These are phyloP conservation scores for Thielaviopsis ethacetica DNA, from an alignment of 2,329 filamentous ascomycete species.

Conservation along the genomic window DNA sequence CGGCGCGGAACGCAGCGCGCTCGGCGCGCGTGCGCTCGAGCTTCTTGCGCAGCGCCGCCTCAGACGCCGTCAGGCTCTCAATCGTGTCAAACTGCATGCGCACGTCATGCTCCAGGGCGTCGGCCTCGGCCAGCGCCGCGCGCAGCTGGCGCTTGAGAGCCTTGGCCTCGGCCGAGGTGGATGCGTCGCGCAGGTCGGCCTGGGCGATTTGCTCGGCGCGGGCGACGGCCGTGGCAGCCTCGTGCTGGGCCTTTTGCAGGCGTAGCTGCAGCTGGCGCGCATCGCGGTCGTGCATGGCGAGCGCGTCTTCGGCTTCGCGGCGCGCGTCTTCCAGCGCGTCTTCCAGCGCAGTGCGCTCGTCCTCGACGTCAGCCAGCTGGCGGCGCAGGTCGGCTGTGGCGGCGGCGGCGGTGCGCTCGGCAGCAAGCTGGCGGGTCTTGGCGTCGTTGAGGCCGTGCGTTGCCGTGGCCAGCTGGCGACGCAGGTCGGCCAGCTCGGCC, in stretches of 20 bases:
- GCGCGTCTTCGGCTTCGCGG: conserved; percentile 31
- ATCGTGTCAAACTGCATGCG: conserved; percentile 52
- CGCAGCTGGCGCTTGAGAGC: conserved; percentile 45
- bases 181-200: conserved; percentile 19
- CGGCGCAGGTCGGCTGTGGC: conserved; percentile 31
- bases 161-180: conserved; percentile 36
- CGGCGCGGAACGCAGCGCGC: conserved; percentile 37
- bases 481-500: conserved; percentile 41
- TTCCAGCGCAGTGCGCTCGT: conserved; percentile 41
- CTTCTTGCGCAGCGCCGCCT: conserved; percentile 46
- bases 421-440: conserved; percentile 31
- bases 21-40: conserved; percentile 55
- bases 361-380: conserved; percentile 40
- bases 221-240: conserved; percentile 24
- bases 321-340: conserved; percentile 40
- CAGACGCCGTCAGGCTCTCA: conserved; percentile 36
- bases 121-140: conserved; percentile 44
- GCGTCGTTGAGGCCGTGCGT: conserved; percentile 43
- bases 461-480: conserved; percentile 42
- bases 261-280: conserved; percentile 30
- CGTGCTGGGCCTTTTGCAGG: conserved; percentile 33
- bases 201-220: conserved; percentile 17
- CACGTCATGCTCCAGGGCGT: conserved; percentile 58
- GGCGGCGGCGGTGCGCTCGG: conserved; percentile 29
- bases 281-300: conserved; percentile 26